These are phyloP conservation scores for Phytomonas sp. DNA, from an alignment of 208 protist genomes.

Conservation along the genomic window DNA sequence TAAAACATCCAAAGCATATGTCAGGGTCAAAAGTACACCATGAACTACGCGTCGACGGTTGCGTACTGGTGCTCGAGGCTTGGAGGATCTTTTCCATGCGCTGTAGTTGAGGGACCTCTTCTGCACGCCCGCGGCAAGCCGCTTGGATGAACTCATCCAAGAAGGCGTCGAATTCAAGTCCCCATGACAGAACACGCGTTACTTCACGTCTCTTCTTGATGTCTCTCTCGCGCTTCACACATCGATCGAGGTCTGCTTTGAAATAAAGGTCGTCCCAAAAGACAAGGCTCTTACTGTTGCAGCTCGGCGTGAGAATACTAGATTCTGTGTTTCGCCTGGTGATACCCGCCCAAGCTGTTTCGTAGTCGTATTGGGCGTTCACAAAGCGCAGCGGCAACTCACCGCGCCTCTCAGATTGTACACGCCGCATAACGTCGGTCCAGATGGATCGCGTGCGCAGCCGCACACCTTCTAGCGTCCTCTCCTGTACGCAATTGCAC, in stretches of 20 bases:
- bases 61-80: constrained; percentile 3
- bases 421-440: constrained; percentile 51
- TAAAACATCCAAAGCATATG: constrained; percentile 40
- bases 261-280: constrained; percentile 71
- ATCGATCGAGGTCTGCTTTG: constrained; percentile 21
- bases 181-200: constrained; percentile 25
- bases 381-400: constrained; percentile 49
- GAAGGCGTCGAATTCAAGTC: constrained; percentile 43
- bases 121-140: constrained; percentile 25
- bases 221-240: constrained; percentile 25
- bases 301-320: constrained; percentile 34
- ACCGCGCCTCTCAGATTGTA: constrained; percentile 37
- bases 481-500: constrained; percentile 75
- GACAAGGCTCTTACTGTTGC: constrained; percentile 61
- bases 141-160: constrained; percentile 28
- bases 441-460: constrained; percentile 60
- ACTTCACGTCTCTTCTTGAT: constrained; percentile 7
- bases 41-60: constrained; percentile 13
- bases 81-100: constrained; percentile 17
- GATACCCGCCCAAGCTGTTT: constrained; percentile 53
- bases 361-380: constrained; percentile 55
- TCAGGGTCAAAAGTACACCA: constrained; percentile 33
- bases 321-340: constrained; percentile 13
- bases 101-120: constrained; percentile 14
- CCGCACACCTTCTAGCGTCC: constrained; percentile 64